Evolutionary conservation across 176 grass and related monocot genomes (phyloP).

Genomic region (Stipa capillata): DNA sequence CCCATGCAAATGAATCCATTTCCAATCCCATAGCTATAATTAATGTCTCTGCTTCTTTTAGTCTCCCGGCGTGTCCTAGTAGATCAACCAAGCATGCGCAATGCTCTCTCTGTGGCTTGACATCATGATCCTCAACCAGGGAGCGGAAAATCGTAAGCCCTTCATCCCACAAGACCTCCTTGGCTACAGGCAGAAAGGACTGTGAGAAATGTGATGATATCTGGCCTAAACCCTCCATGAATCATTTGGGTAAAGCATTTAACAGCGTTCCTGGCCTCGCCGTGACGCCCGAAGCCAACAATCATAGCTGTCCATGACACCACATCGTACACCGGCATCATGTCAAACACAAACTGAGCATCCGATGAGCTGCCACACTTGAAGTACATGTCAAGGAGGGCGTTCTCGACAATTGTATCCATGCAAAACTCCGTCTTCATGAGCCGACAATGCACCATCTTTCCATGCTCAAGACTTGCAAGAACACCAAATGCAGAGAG

Average conservation of each 20-base stretch:
- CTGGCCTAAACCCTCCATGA: background rate
- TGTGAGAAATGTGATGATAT: conserved; percentile 20
- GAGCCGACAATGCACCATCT: conserved; percentile 25
- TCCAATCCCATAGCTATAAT: conserved; percentile 22
- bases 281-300: background rate
- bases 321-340: background rate
- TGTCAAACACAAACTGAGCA: background rate
- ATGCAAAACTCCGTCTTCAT: conserved; percentile 14
- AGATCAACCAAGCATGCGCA: conserved; percentile 38
- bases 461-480: conserved; percentile 26
- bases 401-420: conserved; percentile 10
- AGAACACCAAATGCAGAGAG: background rate
- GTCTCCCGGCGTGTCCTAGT: conserved; percentile 30
- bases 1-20: conserved; percentile 40
- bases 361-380: conserved; percentile 34
- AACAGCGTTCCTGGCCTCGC: background rate
- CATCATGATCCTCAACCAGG: conserved; percentile 23
- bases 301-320: conserved; percentile 35
- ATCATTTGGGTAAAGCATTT: conserved; percentile 21
- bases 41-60: conserved; percentile 24
- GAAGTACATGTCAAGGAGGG: conserved; percentile 44
- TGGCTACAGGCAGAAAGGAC: conserved; percentile 31
- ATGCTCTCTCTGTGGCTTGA: conserved; percentile 36
- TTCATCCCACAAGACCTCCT: conserved; percentile 32
- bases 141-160: conserved; percentile 27